Base-by-base conservation (phyloP, 2,329 filamentous ascomycete species). In the Thelonectria olida region DNA sequence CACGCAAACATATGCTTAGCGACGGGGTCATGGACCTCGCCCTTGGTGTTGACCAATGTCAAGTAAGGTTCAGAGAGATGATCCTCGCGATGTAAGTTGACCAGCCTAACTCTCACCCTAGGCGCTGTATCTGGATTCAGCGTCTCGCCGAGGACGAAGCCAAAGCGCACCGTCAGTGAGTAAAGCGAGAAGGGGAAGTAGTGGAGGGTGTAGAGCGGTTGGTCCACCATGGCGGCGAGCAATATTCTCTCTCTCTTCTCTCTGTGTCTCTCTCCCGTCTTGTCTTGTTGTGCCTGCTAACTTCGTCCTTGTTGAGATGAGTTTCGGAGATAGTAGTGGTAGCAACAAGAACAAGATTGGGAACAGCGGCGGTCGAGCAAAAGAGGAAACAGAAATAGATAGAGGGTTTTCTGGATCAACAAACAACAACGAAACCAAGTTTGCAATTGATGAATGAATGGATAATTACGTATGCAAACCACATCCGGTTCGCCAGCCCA, bases 171-270 rank as follows among this genome's bases (percentile, higher is more conserved):
- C 67, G 74, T 71, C 17, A 75, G 64, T 8, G 74, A 75, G 52
- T 76, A 74, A 12, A 74, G 58, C 3, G 72, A 75, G 54, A 71
- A 74, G 5, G 71, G 68, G 17, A 68, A 76, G 58, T 70, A 73
- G 50, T 74, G 68, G 52, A 76, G 65, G 28, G 68, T 74, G 49
- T 70, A 73, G n/a, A 64, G 47, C 17, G 61, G 59, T 15, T 53
- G 22, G 25, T 63, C 63, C 15, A 61, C 54, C 63, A 67, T 70
- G 34, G 55, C 49, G 39, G 56, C 6, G 12, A 34, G 31, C 31
- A 34, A 34, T 15, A 34, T 34, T 10, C 15, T 34, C 15, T 4
- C 31, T 34, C 4, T 10, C 4, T 31, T 6, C 13, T 12, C 28
- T 31, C 9, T n/a, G n/a, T n/a, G n/a, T 10, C 9, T 31, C 28